Evolutionary conservation across 768 basidiomycete genomes (phyloP).

Genomic region (Plicaturopsis crispa): DNA sequence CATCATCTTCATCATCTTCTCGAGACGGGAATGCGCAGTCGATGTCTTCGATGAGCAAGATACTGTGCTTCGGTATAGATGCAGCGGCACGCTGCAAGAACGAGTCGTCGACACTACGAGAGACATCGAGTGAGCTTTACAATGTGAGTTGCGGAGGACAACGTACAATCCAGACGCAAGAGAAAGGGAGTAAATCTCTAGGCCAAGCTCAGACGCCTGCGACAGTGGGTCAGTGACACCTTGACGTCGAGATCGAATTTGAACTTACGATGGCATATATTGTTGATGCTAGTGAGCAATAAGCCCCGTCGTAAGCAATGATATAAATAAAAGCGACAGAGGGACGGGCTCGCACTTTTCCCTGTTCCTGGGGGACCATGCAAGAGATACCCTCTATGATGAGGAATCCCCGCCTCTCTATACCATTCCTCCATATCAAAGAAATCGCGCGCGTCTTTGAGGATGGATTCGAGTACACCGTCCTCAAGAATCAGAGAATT

Average conservation of each 20-base stretch:
- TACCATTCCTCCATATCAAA: slow-evolving; percentile 52
- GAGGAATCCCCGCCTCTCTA: slow-evolving; percentile 45
- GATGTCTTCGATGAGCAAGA: slow-evolving; percentile 54
- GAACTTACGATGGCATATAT: slow-evolving; percentile 41
- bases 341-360: slow-evolving; percentile 34
- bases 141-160: background rate
- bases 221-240: slow-evolving; percentile 1
- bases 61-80: slow-evolving; percentile 41
- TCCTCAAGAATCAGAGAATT: slow-evolving; percentile 44
- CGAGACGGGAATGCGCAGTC: slow-evolving; percentile 51
- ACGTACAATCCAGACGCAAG: slow-evolving; percentile 40
- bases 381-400: slow-evolving; percentile 48
- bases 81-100: slow-evolving; percentile 38
- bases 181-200: slow-evolving; percentile 75
- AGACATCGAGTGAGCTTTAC: background rate
- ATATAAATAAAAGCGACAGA: slow-evolving; percentile 5
- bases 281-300: slow-evolving; percentile 37
- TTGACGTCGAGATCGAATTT: background rate
- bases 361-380: slow-evolving; percentile 58
- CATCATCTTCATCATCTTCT: slow-evolving; percentile 32
- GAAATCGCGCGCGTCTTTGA: slow-evolving; percentile 47
- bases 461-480: slow-evolving; percentile 36
- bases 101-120: slow-evolving; percentile 38
- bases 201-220: slow-evolving; percentile 56
- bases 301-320: slow-evolving; percentile 32